Base-by-base conservation (phyloP, 2,329 filamentous ascomycete genomes). In the Cladosporium sp. region DNA sequence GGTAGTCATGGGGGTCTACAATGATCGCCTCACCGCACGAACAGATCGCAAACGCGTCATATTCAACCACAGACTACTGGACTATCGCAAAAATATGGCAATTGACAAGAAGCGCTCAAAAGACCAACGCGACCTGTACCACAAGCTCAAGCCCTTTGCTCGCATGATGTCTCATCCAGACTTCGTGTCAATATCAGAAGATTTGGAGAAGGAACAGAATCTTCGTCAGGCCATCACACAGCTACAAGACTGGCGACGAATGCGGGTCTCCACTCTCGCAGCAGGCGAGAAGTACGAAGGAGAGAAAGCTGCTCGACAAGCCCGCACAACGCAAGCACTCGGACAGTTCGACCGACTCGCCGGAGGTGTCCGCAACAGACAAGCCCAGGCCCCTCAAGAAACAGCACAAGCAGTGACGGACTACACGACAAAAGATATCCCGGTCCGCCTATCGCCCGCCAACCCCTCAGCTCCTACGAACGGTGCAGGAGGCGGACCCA, bases 1-100 rank as follows among this genome's bases (percentile, higher is more conserved):
- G 73, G 95, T 90, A 0, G 90, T 98, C 16, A 96, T 98, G 84
- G 90, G 95, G 59, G 95, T 98, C 46, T 98, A 98, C 76, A 98
- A 98, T 66, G 86, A 87, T 54, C 84, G 91, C 4, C 74, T 98
- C 14, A 95, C 91, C 2, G 87, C 91, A 53, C 84, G 93, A 60
- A 92, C 92, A 6, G 92, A 97, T 64, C 81, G 93, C 43, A 98
- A 98, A 72, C 95, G 93, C 73, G 87, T 97, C 46, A 87, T 98
- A 5, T 97, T 98, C 63, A 91, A 97, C 66, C 93, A 98, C 70
- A 87, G 87, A 55, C 77, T 98, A 28, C 77, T 98, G 3, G 92
- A 98, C 52, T 98, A 98, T 65, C 80, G 90, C 57, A 95, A 95
- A 69, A 95, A 95, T 67, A 86, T 82, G 22, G 87, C 89, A 46